These are phyloP conservation scores for Artemisia annua DNA, from an alignment of 129 eudicot species.

Conservation along the genomic window DNA sequence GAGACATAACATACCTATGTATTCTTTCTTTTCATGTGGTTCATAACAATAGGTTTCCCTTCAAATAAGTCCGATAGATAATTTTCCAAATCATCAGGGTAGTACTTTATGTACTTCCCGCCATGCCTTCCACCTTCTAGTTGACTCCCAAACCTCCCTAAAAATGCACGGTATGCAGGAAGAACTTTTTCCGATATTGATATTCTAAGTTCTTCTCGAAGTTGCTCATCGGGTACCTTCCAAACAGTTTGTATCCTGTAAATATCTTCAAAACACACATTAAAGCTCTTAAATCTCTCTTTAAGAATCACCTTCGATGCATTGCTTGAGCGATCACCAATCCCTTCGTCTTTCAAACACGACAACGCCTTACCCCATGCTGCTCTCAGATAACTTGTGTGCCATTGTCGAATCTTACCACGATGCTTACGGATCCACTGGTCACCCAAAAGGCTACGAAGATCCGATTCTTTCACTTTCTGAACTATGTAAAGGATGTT, in stretches of 20 bases:
- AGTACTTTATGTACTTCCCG: conserved; percentile 78
- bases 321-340: conserved; percentile 67
- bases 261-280: conserved; percentile 81
- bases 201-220: conserved; percentile 82
- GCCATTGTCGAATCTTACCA: conserved; percentile 74
- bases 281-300: conserved; percentile 80
- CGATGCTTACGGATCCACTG: conserved; percentile 73
- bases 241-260: conserved; percentile 75
- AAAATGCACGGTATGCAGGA: conserved; percentile 82
- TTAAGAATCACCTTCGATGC: conserved; percentile 74
- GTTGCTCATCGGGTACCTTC: conserved; percentile 89
- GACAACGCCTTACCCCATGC: conserved; percentile 75
- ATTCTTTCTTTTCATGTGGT: conserved; percentile 67
- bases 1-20: conserved; percentile 50
- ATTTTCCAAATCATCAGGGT: conserved; percentile 76
- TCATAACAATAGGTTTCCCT: conserved; percentile 65
- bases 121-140: conserved; percentile 82
- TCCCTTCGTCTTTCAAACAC: conserved; percentile 87
- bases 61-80: conserved; percentile 75
- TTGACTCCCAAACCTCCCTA: conserved; percentile 83
- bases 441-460: conserved; percentile 71
- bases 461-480: conserved; percentile 79
- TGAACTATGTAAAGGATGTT: conserved; percentile 67
- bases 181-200: conserved; percentile 82
- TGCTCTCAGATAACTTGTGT: conserved; percentile 86